Evolutionary conservation across 495 filamentous ascomycete species (phyloP), one percentile per base, ranked within the genome.

Genomic region (Extremus antarcticus): DNA sequence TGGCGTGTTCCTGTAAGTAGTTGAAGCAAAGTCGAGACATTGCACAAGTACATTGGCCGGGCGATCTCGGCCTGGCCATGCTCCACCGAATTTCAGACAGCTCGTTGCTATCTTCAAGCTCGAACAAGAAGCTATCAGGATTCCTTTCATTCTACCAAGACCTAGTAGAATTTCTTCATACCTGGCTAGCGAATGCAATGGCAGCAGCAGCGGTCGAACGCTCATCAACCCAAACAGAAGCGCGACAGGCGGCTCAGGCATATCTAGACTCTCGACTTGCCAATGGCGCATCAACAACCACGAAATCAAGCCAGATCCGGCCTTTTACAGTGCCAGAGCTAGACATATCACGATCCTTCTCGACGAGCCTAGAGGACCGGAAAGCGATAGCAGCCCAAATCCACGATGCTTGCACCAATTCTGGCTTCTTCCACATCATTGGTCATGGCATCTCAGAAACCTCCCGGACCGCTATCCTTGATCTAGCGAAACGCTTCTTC

Each of bases 371-470:
- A 19, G 17, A 22, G 11, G 52, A 48, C 25, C 48, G 54, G n/a
- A 47, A 39, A 16, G 62, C 70, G 23, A 58, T 73, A 17, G 62
- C 49, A n/a, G 47, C 63, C 23, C 47, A 56, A 35, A 65, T 74
- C 8, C 55, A 62, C 0, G 56, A 68, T 32, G 70, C 70, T 2
- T 65, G 59, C 50, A 32, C 20, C 9, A 52, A 49, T n/a, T 66
- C 73, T 56, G 74, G 74, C 20, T 78, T 78, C 58, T 77, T 78
- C 66, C 73, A 76, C 55, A 68, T 74, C 54, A 72, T 61, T 1
- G 71, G 71, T 59, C 76, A 78, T 51, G 68, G 70, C 43, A 65
- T 78, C 3, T 60, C 69, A 20, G 39, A 58, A 20, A 46, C 25
- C 2, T 11, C 40, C 32, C 65, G 67, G 41, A 38, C 62, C 13